Conservation (phyloP, 2,329 filamentous ascomycete genomes). For the Akanthomyces uredinophilus region DNA sequence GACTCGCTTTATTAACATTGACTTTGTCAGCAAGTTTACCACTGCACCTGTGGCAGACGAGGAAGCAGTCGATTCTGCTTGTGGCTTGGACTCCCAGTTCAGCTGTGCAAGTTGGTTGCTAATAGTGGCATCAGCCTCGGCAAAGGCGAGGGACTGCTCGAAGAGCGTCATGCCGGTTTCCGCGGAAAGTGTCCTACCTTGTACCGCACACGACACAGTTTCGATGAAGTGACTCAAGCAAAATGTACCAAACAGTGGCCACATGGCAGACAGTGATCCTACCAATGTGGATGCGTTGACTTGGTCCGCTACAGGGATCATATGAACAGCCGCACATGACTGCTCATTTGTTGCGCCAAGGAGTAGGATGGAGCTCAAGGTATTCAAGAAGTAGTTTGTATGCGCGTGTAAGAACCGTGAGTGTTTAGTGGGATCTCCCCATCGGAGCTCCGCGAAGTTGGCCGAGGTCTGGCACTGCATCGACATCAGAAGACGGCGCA, state of each 20-base stretch:
- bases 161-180: constrained; percentile 97
- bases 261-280: constrained; percentile 73
- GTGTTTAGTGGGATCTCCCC: constrained; percentile 60
- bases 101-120: constrained; percentile 73
- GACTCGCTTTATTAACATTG: constrained; percentile 69
- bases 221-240: constrained; percentile 82
- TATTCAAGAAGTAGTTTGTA: constrained; percentile 65
- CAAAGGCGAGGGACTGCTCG: constrained; percentile 92
- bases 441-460: constrained; percentile 63
- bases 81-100: constrained; percentile 39
- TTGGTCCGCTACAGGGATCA: constrained; percentile 40
- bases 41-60: constrained; percentile 21
- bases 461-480: constrained; percentile 88
- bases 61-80: constrained; percentile 15
- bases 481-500: constrained; percentile 67
- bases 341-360: constrained; percentile 68
- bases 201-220: constrained; percentile 79
- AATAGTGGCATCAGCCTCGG: constrained; percentile 87
- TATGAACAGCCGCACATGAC: constrained; percentile 70
- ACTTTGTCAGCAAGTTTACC: constrained; percentile 48
- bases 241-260: constrained; percentile 67
- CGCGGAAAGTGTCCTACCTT: constrained; percentile 71
- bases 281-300: constrained; percentile 42
- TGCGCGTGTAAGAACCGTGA: constrained; percentile 66
- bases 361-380: constrained; percentile 64